A percentile compares a stretch with the other conserved stretches of the same genome.
Evolutionary conservation across 306 rosid genomes (phyloP).

Genomic region (Spatholobus suberectus): DNA sequence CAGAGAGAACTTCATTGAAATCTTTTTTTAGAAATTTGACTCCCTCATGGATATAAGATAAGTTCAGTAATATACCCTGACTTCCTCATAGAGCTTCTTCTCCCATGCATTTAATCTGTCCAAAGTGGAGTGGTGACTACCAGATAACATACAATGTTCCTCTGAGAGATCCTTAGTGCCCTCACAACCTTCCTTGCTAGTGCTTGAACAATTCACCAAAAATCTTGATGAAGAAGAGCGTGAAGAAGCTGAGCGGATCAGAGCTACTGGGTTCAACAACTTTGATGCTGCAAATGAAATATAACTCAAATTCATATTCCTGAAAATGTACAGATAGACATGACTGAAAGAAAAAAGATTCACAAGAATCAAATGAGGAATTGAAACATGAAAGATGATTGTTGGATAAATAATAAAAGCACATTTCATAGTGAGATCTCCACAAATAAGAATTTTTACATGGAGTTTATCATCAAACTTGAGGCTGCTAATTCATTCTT

Average conservation of each 20-base stretch:
- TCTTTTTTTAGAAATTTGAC: background rate
- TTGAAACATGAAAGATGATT: background rate
- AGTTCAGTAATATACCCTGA: constrained; percentile 59
- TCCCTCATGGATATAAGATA: background rate
- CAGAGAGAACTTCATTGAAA: constrained; percentile 4
- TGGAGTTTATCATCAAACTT: constrained; percentile 7
- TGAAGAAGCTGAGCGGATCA: constrained; percentile 81
- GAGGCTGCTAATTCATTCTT: constrained; percentile 5
- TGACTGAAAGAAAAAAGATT: background rate
- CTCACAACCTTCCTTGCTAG: constrained; percentile 56
- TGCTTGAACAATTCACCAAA: constrained; percentile 53
- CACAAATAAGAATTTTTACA: background rate
- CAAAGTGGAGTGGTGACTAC: constrained; percentile 82
- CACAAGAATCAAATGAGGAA: background rate
- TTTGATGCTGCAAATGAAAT: constrained; percentile 58
- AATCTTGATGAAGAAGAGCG: constrained; percentile 72
- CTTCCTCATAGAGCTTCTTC: constrained; percentile 87
- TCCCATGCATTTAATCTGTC: constrained; percentile 84
- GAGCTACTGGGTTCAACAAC: constrained; percentile 80
- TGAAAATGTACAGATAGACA: background rate
- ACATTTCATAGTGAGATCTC: background rate
- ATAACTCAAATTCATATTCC: constrained; percentile 9
- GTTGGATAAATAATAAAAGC: background rate
- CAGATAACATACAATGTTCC: constrained; percentile 55
- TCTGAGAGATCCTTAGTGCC: constrained; percentile 58